Evolutionary conservation across 306 rosid genomes (phyloP), one percentile per base, ranked within the genome.

Genomic region (Comarum palustre): DNA sequence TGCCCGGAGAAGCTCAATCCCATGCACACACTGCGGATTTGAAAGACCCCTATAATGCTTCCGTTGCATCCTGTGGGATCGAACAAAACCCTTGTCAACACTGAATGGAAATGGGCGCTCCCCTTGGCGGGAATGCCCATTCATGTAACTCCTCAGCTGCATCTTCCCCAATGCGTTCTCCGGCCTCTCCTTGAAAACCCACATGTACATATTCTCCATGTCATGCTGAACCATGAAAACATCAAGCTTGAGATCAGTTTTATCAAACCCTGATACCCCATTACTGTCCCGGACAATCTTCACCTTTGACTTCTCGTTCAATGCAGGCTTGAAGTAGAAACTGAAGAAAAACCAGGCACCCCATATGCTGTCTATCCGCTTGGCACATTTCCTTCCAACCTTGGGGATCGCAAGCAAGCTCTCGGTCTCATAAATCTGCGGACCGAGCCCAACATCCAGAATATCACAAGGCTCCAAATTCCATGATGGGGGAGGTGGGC

Each of bases 191-290:
- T 93, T 93, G 85, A 93, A 93, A 76, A 89, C 97, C 98, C 98
- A 93, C 98, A 93, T 93, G 82, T 93, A 93, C 98, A 93, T 89
- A 72, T 93, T 93, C 75, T 93, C 98, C 98, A 93, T 89, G 86
- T 93, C 98, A 58, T 93, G 98, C 65, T 93, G 98, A 58, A 93
- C 98, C 94, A 93, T 85, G 75, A 93, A 93, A 69, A 90, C 88
- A 77, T 93, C 97, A 0, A 90, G 87, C 86, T 89, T 93, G 58
- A 93, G 97, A 83, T 93, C 98, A 31, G 96, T 80, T 69, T 90
- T 93, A 46, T 88, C 93, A 19, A 88, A 88, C 73, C 98, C 98
- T 0, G 93, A 73, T 25, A 87, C 83, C 19, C 93, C 96, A 15
- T 88, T 88, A 80, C 87, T 78, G 75, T 90, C 96, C 57, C 87